Percentiles rank a stretch among this genome's conserved stretches.
phyloP scores from a whole-genome alignment of 2,329 filamentous ascomycete genomes.

The Colletotrichum australisinense region DNA sequence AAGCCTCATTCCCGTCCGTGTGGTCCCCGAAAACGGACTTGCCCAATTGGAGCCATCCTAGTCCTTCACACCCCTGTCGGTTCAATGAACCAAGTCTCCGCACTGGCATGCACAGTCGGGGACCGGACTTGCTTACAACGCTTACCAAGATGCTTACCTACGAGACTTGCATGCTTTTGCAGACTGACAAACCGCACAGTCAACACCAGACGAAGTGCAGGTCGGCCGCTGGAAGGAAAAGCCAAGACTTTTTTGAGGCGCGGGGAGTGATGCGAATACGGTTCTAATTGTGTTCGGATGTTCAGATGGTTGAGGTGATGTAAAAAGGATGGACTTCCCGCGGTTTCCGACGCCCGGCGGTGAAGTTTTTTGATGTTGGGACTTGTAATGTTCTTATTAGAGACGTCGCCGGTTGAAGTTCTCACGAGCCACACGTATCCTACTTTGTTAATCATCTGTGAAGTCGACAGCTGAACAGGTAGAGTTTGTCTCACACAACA shows the following conservation, averaged over 20 bases:
- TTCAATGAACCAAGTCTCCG: background rate
- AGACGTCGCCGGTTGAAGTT: background rate
- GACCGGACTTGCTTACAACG: background rate
- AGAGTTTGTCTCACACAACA: background rate
- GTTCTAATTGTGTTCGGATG: background rate
- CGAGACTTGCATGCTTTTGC: constrained; percentile 24
- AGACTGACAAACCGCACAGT: constrained; percentile 32
- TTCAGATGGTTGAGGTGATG: background rate
- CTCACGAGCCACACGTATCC: background rate
- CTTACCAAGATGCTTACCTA: constrained; percentile 36
- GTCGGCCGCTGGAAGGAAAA: background rate
- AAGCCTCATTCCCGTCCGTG: background rate
- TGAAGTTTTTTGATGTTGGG: no score
- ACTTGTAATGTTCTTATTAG: background rate
- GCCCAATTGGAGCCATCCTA: constrained; percentile 7
- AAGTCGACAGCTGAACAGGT: no score
- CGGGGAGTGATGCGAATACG: background rate
- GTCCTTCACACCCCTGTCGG: background rate
- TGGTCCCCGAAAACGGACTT: background rate
- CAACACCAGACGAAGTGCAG: constrained; percentile 29
- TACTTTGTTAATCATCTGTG: no score
- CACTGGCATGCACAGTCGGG: background rate
- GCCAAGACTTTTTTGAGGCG: constrained; percentile 12
- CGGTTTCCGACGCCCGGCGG: background rate
- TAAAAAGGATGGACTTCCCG: constrained; percentile 10